These are phyloP conservation scores for Notholithocarpus densiflorus DNA, from an alignment of 306 rosid genomes.

Conservation along the genomic window DNA sequence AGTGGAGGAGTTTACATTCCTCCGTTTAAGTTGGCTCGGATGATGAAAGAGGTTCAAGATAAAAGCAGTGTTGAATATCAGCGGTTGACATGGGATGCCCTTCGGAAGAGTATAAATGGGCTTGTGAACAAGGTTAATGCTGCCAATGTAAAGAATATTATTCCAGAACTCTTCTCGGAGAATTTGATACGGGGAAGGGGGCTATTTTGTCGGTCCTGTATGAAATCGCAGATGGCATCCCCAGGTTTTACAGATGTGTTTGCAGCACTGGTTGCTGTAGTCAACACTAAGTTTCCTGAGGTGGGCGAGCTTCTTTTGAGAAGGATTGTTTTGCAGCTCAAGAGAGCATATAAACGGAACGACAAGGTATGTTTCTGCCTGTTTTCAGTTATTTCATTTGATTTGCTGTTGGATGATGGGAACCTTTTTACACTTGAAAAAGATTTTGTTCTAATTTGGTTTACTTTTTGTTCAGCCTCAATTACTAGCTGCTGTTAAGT, in stretches of 20 bases:
- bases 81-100: constrained; percentile 93
- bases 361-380: constrained; percentile 60
- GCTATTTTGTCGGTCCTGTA: constrained; percentile 84
- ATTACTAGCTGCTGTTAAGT: constrained; percentile 93
- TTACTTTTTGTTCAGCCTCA: constrained; percentile 58
- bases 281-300: constrained; percentile 88
- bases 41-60: constrained; percentile 89
- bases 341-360: constrained; percentile 88
- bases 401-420: not conserved
- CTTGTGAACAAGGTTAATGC: constrained; percentile 95
- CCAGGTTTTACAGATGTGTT: constrained; percentile 89
- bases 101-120: constrained; percentile 90
- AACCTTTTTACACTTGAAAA: not conserved
- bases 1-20: constrained; percentile 96
- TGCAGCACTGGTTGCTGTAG: constrained; percentile 90
- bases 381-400: not conserved
- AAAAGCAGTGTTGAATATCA: constrained; percentile 86
- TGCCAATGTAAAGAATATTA: constrained; percentile 77
- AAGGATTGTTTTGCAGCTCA: constrained; percentile 88
- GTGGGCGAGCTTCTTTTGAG: constrained; percentile 83
- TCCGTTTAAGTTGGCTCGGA: constrained; percentile 86
- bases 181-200: constrained; percentile 93
- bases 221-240: constrained; percentile 98
- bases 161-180: constrained; percentile 76
- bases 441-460: constrained; percentile 5